Conservation (phyloP, 257 asterid species). For the Coffea eugenioides region DNA sequence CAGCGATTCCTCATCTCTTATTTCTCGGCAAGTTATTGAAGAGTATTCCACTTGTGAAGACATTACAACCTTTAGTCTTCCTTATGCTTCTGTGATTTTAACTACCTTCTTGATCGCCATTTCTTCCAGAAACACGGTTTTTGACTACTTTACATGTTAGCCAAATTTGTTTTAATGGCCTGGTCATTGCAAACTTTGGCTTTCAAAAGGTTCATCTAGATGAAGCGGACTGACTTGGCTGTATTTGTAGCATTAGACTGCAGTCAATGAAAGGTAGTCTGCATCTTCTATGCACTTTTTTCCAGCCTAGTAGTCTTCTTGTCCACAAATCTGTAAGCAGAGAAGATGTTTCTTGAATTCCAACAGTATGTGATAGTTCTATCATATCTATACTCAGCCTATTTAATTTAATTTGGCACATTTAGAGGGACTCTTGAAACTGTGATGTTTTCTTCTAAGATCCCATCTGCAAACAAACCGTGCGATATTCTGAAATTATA, state of each 20-base stretch:
- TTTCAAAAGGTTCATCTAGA: background rate
- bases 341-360: slow-evolving; percentile 6
- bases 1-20: background rate
- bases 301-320: background rate
- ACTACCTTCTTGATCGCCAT: background rate
- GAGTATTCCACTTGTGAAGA: background rate
- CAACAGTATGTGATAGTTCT: background rate
- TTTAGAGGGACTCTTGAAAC: background rate
- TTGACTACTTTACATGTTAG: background rate
- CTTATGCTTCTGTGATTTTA: background rate
- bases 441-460: background rate
- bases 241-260: background rate
- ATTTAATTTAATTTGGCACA: background rate
- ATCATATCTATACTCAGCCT: background rate
- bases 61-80: background rate
- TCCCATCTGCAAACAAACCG: too few species aligned
- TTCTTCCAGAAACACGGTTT: too few species aligned
- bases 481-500: background rate
- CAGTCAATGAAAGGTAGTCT: background rate
- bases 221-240: background rate
- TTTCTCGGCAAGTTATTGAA: background rate
- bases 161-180: background rate
- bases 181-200: background rate
- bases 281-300: background rate
- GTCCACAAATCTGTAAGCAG: background rate